phyloP scores from a whole-genome alignment of 2,329 filamentous ascomycete genomes.

The Piedraia hortae region DNA sequence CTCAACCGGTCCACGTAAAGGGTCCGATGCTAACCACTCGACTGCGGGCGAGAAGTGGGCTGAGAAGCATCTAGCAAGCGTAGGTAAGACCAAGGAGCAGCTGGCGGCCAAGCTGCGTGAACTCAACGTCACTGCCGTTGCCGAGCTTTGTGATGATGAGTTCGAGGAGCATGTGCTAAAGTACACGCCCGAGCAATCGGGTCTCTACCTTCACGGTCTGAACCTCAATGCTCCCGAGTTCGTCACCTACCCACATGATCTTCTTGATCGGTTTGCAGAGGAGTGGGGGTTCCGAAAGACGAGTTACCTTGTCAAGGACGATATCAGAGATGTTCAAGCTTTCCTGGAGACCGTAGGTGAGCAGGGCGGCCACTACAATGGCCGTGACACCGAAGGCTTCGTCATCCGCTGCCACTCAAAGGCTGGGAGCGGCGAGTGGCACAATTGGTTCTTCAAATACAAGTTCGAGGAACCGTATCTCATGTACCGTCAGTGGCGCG shows the following conservation, averaged over 20 bases:
- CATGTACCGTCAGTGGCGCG: constrained; percentile 96
- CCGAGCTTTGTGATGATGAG: constrained; percentile 79
- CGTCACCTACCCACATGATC: constrained; percentile 50
- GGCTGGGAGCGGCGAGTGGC: constrained; percentile 22
- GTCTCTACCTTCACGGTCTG: constrained; percentile 83
- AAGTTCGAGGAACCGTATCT: constrained; percentile 98
- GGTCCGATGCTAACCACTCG: constrained; percentile 53
- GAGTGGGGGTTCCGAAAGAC: constrained; percentile 87
- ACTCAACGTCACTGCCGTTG: constrained; percentile 81
- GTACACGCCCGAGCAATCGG: constrained; percentile 56
- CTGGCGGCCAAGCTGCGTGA: constrained; percentile 46
- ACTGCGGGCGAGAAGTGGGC: constrained; percentile 58
- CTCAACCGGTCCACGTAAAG: constrained; percentile 57
- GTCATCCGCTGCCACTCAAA: constrained; percentile 66
- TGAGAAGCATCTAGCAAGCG: constrained; percentile 44
- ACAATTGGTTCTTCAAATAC: constrained; percentile 99
- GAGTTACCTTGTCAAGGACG: constrained; percentile 48
- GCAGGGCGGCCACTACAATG: constrained; percentile 55
- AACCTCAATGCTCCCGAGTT: constrained; percentile 91
- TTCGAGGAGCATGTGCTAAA: constrained; percentile 95
- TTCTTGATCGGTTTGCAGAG: constrained; percentile 75
- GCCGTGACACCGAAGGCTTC: constrained; percentile 86
- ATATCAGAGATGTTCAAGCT: constrained; percentile 41
- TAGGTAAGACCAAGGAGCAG: constrained; percentile 55
- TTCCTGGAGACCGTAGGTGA: constrained; percentile 71